Evolutionary conservation across 148 eudicot genomes (phyloP), one percentile per base, ranked within the genome.

Genomic region (Spergularia marina): DNA sequence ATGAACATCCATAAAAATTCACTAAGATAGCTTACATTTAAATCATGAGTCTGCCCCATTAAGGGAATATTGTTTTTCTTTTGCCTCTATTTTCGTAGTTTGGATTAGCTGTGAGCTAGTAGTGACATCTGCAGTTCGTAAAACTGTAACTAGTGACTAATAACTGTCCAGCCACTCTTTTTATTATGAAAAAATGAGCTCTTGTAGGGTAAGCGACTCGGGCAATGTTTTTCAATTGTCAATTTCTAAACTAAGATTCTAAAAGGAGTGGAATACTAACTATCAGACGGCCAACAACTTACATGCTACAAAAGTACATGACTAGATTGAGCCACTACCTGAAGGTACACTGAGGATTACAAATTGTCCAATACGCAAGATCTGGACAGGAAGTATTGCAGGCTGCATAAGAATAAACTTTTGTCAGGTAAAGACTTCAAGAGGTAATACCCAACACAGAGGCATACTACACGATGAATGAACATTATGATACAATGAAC

Each of bases 271-370:
- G 65, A 78, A 65, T 52, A 56, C 14, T 12, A 62, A 40, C 61
- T 51, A 63, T 23, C 39, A 67, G 53, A 49, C 39, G 30, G 15
- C 20, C 20, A 53, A 68, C 4, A 54, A 49, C 73, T 40, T 17
- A 71, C 55, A 17, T 17, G 53, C 61, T 36, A 70, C 68, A 68
- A 58, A 17, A 30, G 79, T 47, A 51, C 40, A 56, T 3, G 59
- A 65, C 72, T 8, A 60, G 74, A 41, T 52, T 34, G 58, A 86
- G 71, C 75, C 80, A 60, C 63, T 75, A 95, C 98, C 98, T 95
- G 96, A 91, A 81, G 98, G 98, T 76, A 90, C 98, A 75, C 89
- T 86, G 78, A 94, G 96, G 76, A 95, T 89, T 65, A 89, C 90
- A 53, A 95, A 78, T 77, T 95, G 96, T 76, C 98, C 98, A 76